phyloP scores from a whole-genome alignment of 1,139 yeast genomes.

The Blastobotrys indianensis region DNA sequence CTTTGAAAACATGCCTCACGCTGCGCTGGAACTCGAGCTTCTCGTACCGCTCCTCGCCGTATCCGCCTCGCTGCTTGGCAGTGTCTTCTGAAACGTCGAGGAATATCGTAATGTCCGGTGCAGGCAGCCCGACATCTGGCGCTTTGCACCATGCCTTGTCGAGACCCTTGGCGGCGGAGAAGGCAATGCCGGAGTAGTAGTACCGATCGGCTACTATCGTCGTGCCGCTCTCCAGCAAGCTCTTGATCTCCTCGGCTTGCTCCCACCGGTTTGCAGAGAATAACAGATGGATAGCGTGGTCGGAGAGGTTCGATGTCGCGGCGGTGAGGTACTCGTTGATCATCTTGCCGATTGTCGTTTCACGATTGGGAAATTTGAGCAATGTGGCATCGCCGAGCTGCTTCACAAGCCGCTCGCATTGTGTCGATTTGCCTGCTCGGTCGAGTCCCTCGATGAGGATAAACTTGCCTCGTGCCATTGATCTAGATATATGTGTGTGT shows the following conservation, averaged over 20 bases:
- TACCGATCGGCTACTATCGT: constrained; percentile 77
- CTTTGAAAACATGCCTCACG: constrained; percentile 57
- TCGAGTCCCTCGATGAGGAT: constrained; percentile 90
- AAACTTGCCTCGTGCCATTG: constrained; percentile 53
- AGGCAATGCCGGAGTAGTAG: constrained; percentile 89
- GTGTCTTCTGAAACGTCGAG: constrained; percentile 52
- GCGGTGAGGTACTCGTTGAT: constrained; percentile 64
- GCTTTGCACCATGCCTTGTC: constrained; percentile 66
- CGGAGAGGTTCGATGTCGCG: constrained; percentile 39
- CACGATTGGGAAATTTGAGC: constrained; percentile 80
- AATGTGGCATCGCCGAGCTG: constrained; percentile 40
- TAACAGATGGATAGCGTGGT: constrained; percentile 73
- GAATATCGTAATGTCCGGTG: constrained; percentile 79
- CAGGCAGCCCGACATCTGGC: constrained; percentile 82
- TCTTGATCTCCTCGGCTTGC: constrained; percentile 44
- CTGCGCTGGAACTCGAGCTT: constrained; percentile 58
- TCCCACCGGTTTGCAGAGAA: constrained; percentile 98
- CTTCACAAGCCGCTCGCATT: constrained; percentile 48
- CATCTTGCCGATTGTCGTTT: constrained; percentile 72
- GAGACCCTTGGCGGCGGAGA: constrained; percentile 79
- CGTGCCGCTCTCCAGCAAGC: constrained; percentile 46
- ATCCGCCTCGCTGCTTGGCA: constrained; percentile 62
- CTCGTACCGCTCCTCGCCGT: constrained; percentile 92
- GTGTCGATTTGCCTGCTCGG: constrained; percentile 92
- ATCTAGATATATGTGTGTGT: background rate